These are phyloP conservation scores for Malus fusca DNA, from an alignment of 306 rosid genomes.

Conservation along the genomic window DNA sequence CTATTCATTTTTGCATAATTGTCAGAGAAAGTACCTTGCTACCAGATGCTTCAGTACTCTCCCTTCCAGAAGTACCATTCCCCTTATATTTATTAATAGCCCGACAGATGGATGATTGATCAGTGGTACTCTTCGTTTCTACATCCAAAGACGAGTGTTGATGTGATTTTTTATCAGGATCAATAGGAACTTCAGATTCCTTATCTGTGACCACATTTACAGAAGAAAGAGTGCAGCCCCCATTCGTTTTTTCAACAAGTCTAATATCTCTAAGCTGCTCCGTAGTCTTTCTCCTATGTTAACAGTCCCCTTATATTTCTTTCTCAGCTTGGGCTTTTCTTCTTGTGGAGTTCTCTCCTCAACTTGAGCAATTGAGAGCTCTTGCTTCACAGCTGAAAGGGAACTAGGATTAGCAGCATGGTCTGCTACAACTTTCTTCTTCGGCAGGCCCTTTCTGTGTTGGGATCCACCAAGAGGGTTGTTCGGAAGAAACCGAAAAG, in stretches of 20 bases:
- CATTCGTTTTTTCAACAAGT: constrained; percentile 12
- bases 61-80: constrained; percentile 20
- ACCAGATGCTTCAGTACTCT: constrained; percentile 26
- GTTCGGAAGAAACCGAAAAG: neutral
- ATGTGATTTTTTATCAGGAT: constrained; percentile 22
- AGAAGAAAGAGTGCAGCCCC: constrained; percentile 26
- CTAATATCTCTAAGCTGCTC: constrained; percentile 11
- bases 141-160: constrained; percentile 19
- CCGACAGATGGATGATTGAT: constrained; percentile 12
- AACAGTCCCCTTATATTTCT: constrained; percentile 22
- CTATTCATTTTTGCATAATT: neutral
- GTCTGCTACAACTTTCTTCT: constrained; percentile 23
- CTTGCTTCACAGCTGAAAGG: constrained; percentile 21
- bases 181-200: constrained; percentile 16
- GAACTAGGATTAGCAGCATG: constrained; percentile 19
- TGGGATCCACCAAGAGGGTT: constrained; percentile 11
- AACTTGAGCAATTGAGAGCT: constrained; percentile 11
- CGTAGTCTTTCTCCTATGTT: constrained; percentile 13
- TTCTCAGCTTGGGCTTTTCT: constrained; percentile 9
- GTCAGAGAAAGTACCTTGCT: constrained; percentile 32
- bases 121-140: constrained; percentile 22
- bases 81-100: constrained; percentile 20
- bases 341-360: constrained; percentile 20
- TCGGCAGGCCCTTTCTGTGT: constrained; percentile 30
- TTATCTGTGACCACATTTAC: constrained; percentile 7